phyloP scores from a whole-genome alignment of 164 flowering plant genomes.

The Annona cherimola region DNA sequence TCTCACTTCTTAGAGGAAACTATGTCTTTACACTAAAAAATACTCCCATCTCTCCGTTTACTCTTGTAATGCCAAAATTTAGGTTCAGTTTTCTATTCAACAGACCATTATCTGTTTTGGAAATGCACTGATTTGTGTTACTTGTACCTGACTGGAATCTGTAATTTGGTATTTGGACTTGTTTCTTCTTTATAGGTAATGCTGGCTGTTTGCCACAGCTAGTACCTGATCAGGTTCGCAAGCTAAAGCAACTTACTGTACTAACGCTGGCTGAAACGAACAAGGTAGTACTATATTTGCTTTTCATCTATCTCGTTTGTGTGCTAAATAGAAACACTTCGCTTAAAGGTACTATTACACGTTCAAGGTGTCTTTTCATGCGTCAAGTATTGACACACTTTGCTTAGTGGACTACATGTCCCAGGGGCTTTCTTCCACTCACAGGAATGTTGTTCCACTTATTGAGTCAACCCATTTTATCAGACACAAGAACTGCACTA shows the following conservation, averaged over 20 bases:
- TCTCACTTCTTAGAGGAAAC: no score
- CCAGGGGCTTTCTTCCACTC: background rate
- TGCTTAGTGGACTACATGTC: background rate
- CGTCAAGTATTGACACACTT: background rate
- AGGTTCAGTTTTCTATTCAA: background rate
- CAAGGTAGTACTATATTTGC: conserved; percentile 34
- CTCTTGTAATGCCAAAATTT: background rate
- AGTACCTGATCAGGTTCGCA: conserved; percentile 81
- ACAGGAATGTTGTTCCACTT: background rate
- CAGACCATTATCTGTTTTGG: background rate
- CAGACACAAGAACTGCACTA: no score
- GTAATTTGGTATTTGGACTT: background rate
- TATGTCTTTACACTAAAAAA: no score
- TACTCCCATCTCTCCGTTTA: background rate
- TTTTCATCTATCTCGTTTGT: background rate
- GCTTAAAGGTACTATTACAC: no score
- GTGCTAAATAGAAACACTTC: background rate
- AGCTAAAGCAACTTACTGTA: conserved; percentile 88
- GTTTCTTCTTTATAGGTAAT: conserved; percentile 34
- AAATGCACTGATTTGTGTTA: background rate
- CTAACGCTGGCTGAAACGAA: conserved; percentile 65
- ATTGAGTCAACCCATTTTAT: no score
- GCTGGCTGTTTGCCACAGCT: conserved; percentile 47
- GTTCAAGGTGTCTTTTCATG: background rate
- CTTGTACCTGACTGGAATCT: background rate